Evolutionary conservation across 2,329 filamentous ascomycete genomes (phyloP).

Genomic region (Zarea fungicola): DNA sequence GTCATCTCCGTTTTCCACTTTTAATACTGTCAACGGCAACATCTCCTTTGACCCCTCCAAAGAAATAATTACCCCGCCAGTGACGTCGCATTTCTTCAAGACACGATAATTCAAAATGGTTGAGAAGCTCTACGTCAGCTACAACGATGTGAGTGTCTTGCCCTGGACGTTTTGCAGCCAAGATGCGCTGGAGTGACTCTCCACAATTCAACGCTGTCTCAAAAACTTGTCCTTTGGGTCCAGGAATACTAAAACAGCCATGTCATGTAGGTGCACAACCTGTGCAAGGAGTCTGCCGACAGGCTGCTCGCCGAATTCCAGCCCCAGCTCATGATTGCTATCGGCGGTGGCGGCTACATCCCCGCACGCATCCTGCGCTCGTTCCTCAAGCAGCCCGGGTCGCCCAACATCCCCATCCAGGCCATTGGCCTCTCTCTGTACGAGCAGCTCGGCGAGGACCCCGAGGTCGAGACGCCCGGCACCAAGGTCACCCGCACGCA

Average conservation of each 20-base stretch:
- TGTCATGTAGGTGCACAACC: slow-evolving; percentile 78
- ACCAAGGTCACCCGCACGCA: slow-evolving; percentile 96
- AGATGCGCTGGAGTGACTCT: too few species aligned
- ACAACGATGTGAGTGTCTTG: slow-evolving; percentile 68
- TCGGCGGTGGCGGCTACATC: slow-evolving; percentile 95
- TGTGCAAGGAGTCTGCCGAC: slow-evolving; percentile 82
- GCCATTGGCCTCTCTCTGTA: slow-evolving; percentile 97
- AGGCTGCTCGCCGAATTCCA: slow-evolving; percentile 79
- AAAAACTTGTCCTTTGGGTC: too few species aligned
- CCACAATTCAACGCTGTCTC: too few species aligned
- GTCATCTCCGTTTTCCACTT: background rate
- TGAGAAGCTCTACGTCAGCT: slow-evolving; percentile 83
- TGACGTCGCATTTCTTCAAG: slow-evolving; percentile 5
- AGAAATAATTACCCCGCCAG: slow-evolving; percentile 14
- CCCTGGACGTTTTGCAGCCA: too few species aligned
- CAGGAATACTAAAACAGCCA: too few species aligned
- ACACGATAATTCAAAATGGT: slow-evolving; percentile 54
- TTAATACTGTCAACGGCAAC: background rate
- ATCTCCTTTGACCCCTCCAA: background rate
- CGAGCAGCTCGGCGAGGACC: slow-evolving; percentile 65
- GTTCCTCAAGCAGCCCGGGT: slow-evolving; percentile 85
- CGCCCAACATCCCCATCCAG: slow-evolving; percentile 96
- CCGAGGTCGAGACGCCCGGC: slow-evolving; percentile 64
- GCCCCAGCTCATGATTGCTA: slow-evolving; percentile 96
- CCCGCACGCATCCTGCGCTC: slow-evolving; percentile 95